Evolutionary conservation across 139 green algal genomes (phyloP).

Genomic region (Volvox reticuliferus): DNA sequence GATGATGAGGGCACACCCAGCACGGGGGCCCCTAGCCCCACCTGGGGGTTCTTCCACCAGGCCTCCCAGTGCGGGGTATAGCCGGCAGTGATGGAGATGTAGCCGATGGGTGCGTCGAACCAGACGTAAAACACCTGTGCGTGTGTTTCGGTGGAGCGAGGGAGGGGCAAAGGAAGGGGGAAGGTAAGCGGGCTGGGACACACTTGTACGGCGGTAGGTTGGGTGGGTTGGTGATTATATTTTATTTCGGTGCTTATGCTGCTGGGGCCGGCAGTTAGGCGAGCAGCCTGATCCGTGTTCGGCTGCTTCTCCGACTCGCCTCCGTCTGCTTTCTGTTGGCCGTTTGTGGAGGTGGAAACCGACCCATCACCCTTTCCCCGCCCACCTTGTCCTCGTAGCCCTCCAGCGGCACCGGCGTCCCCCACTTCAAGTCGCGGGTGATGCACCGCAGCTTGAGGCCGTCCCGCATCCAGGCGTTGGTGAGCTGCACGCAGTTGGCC

Average conservation of each 20-base stretch:
- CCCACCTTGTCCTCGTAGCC: slow-evolving; percentile 91
- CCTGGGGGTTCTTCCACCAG: slow-evolving; percentile 92
- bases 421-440: slow-evolving; percentile 98
- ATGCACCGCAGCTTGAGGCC: slow-evolving; percentile 97
- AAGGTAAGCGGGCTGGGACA: background rate
- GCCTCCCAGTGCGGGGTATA: slow-evolving; percentile 90
- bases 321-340: no score
- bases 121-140: slow-evolving; percentile 94
- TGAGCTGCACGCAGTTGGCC: slow-evolving; percentile 92
- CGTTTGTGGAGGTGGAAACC: no score
- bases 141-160: no score
- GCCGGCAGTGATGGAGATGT: slow-evolving; percentile 97
- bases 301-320: no score
- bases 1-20: no score
- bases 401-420: slow-evolving; percentile 89
- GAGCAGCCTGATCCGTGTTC: no score
- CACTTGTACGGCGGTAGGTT: no score
- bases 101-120: slow-evolving; percentile 98
- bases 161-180: background rate
- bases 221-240: no score
- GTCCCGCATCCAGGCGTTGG: slow-evolving; percentile 95
- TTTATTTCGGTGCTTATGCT: no score
- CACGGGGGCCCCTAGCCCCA: no score
- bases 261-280: no score
- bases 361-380: slow-evolving; percentile 51